Percentiles rank a stretch among this genome's conserved stretches.
Conservation (phyloP, 2,329 filamentous ascomycete genomes). For the Grosmannia clavigera region DNA sequence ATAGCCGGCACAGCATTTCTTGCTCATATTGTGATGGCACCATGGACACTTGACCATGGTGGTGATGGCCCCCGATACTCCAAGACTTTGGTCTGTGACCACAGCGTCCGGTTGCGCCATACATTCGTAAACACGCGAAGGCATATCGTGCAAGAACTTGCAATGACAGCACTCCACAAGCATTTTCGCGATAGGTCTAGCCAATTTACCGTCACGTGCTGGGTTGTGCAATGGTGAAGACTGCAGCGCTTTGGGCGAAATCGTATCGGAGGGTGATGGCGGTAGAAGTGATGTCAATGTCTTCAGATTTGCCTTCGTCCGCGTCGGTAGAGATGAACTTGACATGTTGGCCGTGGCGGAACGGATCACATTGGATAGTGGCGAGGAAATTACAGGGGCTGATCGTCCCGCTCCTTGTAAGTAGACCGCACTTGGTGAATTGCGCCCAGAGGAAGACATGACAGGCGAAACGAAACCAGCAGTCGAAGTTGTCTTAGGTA, state of each 20-base stretch:
- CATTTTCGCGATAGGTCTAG: constrained; percentile 39
- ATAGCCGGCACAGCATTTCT: constrained; percentile 55
- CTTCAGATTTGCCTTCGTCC: constrained; percentile 1
- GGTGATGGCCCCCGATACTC: constrained; percentile 43
- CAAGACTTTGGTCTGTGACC: constrained; percentile 36
- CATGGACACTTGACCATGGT: constrained; percentile 57
- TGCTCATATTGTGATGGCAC: constrained; percentile 61
- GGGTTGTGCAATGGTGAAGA: constrained; percentile 6
- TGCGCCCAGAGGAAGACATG: constrained; percentile 8
- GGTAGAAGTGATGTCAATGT: not conserved
- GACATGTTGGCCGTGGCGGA: constrained; percentile 5
- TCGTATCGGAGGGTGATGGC: not conserved
- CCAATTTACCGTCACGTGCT: constrained; percentile 5
- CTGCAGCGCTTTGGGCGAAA: not conserved
- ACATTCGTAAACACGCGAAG: constrained; percentile 49
- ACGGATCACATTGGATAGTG: constrained; percentile 11
- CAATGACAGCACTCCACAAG: constrained; percentile 54
- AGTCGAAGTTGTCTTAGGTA: not conserved
- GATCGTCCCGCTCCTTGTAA: constrained; percentile 24
- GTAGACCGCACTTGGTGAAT: constrained; percentile 20
- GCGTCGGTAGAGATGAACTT: not conserved
- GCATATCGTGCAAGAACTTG: constrained; percentile 54
- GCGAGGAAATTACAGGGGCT: constrained; percentile 14
- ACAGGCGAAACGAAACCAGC: not conserved
- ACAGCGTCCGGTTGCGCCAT: constrained; percentile 48